Base-by-base conservation (phyloP, 2,329 filamentous ascomycete species). In the Aspergillus pseudotamarii region DNA sequence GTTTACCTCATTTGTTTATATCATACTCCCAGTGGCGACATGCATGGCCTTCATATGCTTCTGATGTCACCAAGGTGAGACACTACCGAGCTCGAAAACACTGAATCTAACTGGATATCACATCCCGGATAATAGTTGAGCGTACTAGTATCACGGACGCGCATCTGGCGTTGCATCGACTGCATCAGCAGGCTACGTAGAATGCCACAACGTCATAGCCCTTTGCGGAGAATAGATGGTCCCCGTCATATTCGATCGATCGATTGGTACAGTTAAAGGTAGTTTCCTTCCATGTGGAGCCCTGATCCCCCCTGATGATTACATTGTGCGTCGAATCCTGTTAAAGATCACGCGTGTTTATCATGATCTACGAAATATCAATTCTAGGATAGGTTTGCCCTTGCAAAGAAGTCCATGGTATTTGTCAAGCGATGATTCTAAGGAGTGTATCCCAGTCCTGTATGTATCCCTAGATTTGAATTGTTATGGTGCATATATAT, bases 381-480 rank as follows among this genome's bases (percentile, higher is more conserved):
- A n/a, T 10, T 8, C 8, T 41, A 1, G 3, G 19, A 41, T 9
- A 3, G n/a, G 3, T n/a, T 8, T 4, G 8, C 6, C 8, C 6
- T 41, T 41, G 0, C 3, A 3, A 19, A n/a, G 3, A n/a, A 14
- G 2, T 9, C n/a, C 6, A 1, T 3, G 8, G 19, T 8, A n/a
- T n/a, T 41, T n/a, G 16, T 3, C 1, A 1, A 16, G 2, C 5
- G 6, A 16, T 6, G 2, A 16, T 3, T 16, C 0, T 2, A 16
- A 36, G 14, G 34, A 8, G 5, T 3, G 6, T 36, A 36, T 16
- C 12, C 5, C 14, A 16, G 14, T 8, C 6, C 0, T 16, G 6
- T 11, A 32, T 10, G 4, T 32, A 14, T 36, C 16, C 5, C 14
- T 2, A 1, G 5, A 36, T 6, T 3, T 6, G 16, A 2, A 1